phyloP scores from a whole-genome alignment of 129 eudicot genomes.

The Chrysanthemum seticuspe region DNA sequence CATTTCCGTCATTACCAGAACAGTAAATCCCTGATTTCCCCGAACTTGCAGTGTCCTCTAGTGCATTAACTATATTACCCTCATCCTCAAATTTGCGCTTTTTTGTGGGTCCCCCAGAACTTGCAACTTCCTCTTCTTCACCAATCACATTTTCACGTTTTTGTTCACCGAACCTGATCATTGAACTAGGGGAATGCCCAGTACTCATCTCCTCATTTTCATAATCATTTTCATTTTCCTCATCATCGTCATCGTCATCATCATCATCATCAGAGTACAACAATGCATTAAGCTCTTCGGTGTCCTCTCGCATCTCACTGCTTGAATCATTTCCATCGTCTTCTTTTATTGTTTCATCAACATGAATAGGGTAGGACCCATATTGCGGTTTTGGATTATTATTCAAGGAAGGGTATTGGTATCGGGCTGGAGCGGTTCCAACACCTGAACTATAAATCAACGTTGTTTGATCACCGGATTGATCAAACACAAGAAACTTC shows the following conservation, averaged over 20 bases:
- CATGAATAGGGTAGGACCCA: constrained; percentile 14
- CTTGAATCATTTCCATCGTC: constrained; percentile 24
- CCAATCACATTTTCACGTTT: constrained; percentile 37
- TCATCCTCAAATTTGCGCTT: constrained; percentile 39
- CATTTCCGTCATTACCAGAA: constrained; percentile 44
- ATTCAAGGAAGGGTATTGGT: constrained; percentile 20
- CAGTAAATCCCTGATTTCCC: constrained; percentile 27
- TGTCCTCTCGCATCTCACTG: constrained; percentile 74
- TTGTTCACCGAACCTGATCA: constrained; percentile 34
- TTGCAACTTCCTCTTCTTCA: constrained; percentile 63
- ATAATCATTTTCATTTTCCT: constrained; percentile 38
- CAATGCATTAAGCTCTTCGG: constrained; percentile 74
- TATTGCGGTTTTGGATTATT: constrained; percentile 31
- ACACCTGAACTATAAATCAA: constrained; percentile 50
- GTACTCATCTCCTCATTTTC: constrained; percentile 75
- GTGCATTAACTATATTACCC: constrained; percentile 28
- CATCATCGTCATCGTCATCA: constrained; percentile 43
- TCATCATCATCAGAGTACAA: constrained; percentile 63
- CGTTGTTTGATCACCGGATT: constrained; percentile 75
- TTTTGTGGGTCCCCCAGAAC: constrained; percentile 52
- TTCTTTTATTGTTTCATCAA: not conserved
- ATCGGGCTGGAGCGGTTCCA: constrained; percentile 7
- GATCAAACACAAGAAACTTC: constrained; percentile 85
- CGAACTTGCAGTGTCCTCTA: constrained; percentile 48
- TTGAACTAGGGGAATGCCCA: constrained; percentile 73